phyloP scores from a whole-genome alignment of 2,329 filamentous ascomycete genomes.

The Alternaria sp. region DNA sequence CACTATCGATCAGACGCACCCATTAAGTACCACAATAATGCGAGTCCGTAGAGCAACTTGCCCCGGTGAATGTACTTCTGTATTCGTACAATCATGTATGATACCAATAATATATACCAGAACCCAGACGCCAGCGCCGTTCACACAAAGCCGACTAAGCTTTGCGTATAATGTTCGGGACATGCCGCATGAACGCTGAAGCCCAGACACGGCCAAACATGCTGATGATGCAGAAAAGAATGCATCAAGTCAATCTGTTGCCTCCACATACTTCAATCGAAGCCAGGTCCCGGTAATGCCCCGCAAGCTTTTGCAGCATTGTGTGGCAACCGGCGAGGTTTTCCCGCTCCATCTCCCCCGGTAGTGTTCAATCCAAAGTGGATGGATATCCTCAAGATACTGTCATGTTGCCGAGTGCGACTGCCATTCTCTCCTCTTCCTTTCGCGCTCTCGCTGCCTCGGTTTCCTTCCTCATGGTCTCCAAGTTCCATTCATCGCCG shows the following conservation, averaged over 20 bases:
- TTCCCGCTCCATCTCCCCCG: conserved; percentile 7
- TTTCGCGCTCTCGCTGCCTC: conserved; percentile 74
- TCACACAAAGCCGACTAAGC: conserved; percentile 8
- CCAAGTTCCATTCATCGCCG: conserved; percentile 75
- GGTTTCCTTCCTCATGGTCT: conserved; percentile 83
- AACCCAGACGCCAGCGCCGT: conserved; percentile 14
- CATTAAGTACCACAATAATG: neutral
- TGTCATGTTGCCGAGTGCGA: conserved; percentile 23
- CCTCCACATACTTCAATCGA: neutral
- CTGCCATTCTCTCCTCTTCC: conserved; percentile 72
- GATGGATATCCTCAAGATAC: conserved; percentile 21
- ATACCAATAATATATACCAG: neutral
- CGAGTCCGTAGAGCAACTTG: neutral
- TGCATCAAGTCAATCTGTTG: neutral
- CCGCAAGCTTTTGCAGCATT: conserved; percentile 45
- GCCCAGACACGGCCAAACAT: conserved; percentile 1
- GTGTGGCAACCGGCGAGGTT: conserved; percentile 24
- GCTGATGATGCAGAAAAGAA: neutral
- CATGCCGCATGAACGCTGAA: conserved; percentile 2
- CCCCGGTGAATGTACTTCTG: neutral
- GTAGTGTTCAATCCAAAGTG: neutral
- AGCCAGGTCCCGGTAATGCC: conserved; percentile 15
- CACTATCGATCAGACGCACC: neutral
- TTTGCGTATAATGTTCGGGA: neutral
- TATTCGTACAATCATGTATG: conserved; percentile 2